Percentiles rank a stretch among this genome's conserved stretches.
These are phyloP conservation scores for Haplosporangium gracile DNA, from an alignment of 192 early-diverging fungal species.

Conservation along the genomic window DNA sequence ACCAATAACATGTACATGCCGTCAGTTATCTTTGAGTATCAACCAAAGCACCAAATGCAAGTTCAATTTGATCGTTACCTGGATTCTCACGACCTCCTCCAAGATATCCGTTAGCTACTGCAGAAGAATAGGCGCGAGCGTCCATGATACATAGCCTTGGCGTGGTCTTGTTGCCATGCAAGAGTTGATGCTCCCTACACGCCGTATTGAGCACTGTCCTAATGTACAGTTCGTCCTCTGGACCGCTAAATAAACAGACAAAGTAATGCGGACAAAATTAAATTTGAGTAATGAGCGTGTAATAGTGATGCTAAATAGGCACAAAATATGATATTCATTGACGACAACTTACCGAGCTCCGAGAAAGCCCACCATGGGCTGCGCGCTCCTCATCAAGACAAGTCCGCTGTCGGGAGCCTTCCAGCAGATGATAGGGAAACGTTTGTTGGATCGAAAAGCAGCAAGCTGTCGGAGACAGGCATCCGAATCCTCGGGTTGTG, in stretches of 20 bases:
- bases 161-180: neutral
- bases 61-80: constrained; percentile 12
- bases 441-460: constrained; percentile 46
- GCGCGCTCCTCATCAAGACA: constrained; percentile 57
- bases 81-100: constrained; percentile 59
- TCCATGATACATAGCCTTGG: constrained; percentile 60
- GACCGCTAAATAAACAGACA: constrained; percentile 24
- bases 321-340: neutral
- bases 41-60: neutral
- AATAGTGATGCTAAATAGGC: neutral
- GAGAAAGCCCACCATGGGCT: constrained; percentile 59
- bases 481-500: neutral
- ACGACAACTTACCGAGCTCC: constrained; percentile 33
- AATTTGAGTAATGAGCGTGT: neutral
- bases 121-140: constrained; percentile 50
- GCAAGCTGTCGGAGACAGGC: constrained; percentile 40
- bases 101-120: constrained; percentile 48
- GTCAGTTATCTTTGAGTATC: neutral
- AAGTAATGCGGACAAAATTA: neutral
- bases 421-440: constrained; percentile 60
- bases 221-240: constrained; percentile 57
- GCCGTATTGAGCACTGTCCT: constrained; percentile 49
- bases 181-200: constrained; percentile 22
- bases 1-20: neutral
- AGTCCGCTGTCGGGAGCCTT: constrained; percentile 40